Evolutionary conservation across 2,329 filamentous ascomycete species (phyloP).

Genomic region (Ilyonectria destructans): DNA sequence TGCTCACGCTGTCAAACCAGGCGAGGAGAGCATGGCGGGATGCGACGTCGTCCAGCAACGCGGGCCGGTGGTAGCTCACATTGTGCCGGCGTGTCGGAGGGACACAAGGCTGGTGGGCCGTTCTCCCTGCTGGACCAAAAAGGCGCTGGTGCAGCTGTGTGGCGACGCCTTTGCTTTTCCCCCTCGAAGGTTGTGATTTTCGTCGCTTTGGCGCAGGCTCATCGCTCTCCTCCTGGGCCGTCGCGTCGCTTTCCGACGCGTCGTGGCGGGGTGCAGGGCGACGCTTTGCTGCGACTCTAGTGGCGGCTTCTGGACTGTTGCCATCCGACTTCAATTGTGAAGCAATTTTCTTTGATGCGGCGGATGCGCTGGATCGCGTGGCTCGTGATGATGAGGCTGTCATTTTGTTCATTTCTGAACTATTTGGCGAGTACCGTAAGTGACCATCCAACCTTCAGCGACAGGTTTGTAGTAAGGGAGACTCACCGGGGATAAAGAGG

Average conservation of each 20-base stretch:
- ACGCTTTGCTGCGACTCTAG: conserved; percentile 34
- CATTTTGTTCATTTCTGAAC: conserved; percentile 25
- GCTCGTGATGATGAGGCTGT: conserved; percentile 32
- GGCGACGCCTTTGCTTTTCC: conserved; percentile 34
- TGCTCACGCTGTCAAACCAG: conserved; percentile 68
- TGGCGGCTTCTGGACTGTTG: conserved; percentile 11
- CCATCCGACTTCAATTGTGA: conserved; percentile 39
- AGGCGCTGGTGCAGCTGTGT: conserved; percentile 37
- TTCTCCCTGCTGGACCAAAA: conserved; percentile 32
- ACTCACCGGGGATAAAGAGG: neutral
- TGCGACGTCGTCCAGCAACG: conserved; percentile 60
- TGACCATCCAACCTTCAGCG: neutral
- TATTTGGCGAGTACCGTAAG: neutral
- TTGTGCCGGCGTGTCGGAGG: conserved; percentile 53
- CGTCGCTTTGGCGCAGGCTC: conserved; percentile 42
- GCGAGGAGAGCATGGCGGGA: conserved; percentile 59
- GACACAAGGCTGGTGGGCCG: conserved; percentile 27
- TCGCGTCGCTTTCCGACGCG: conserved; percentile 45
- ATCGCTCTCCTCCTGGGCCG: conserved; percentile 36
- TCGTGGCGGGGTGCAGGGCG: conserved; percentile 33
- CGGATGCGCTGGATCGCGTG: conserved; percentile 42
- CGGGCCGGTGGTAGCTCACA: conserved; percentile 65
- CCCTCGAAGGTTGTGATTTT: conserved; percentile 39
- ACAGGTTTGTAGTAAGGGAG: neutral
- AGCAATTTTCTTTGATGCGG: conserved; percentile 41